A percentile compares a stretch with the other conserved stretches of the same genome.
These are phyloP conservation scores for Colletotrichum noveboracense DNA, from an alignment of 2,329 filamentous ascomycete species.

Conservation along the genomic window DNA sequence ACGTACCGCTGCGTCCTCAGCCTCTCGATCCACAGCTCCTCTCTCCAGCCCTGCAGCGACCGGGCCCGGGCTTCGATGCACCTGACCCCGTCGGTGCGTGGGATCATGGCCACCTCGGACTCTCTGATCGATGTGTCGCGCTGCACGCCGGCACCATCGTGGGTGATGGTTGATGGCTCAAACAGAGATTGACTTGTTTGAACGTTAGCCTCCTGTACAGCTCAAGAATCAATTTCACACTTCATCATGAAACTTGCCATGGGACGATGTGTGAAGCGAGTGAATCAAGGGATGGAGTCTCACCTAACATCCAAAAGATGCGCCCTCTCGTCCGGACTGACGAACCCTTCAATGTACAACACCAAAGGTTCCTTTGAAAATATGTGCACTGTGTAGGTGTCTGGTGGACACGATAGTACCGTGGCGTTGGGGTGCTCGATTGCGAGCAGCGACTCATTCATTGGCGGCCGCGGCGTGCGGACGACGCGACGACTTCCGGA, in stretches of 20 bases:
- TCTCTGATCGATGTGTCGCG: slow-evolving; percentile 52
- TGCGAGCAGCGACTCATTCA: slow-evolving; percentile 58
- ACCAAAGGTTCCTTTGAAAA: slow-evolving; percentile 56
- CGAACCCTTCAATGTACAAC: slow-evolving; percentile 58
- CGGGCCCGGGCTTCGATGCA: slow-evolving; percentile 54
- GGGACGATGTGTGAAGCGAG: neutral
- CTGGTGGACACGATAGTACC: slow-evolving; percentile 38
- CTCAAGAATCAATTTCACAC: neutral
- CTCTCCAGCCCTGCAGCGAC: slow-evolving; percentile 58
- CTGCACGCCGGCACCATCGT: slow-evolving; percentile 47
- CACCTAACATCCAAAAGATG: slow-evolving; percentile 59
- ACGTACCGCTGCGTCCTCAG: slow-evolving; percentile 56
- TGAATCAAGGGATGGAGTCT: slow-evolving; percentile 9
- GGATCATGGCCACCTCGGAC: slow-evolving; percentile 57
- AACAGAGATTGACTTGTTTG: slow-evolving; percentile 49
- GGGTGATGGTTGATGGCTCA: slow-evolving; percentile 54
- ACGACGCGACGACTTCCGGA: slow-evolving; percentile 20
- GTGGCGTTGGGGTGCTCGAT: slow-evolving; percentile 46
- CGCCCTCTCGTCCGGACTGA: slow-evolving; percentile 46
- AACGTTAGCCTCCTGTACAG: neutral
- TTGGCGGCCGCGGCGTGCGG: slow-evolving; percentile 46
- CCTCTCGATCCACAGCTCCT: slow-evolving; percentile 57
- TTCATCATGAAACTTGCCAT: neutral
- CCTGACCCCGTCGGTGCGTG: slow-evolving; percentile 47
- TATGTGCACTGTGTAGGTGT: slow-evolving; percentile 52